Evolutionary conservation across 164 flowering plant species (phyloP), one percentile per base, ranked within the genome.

Genomic region (Santalum album): DNA sequence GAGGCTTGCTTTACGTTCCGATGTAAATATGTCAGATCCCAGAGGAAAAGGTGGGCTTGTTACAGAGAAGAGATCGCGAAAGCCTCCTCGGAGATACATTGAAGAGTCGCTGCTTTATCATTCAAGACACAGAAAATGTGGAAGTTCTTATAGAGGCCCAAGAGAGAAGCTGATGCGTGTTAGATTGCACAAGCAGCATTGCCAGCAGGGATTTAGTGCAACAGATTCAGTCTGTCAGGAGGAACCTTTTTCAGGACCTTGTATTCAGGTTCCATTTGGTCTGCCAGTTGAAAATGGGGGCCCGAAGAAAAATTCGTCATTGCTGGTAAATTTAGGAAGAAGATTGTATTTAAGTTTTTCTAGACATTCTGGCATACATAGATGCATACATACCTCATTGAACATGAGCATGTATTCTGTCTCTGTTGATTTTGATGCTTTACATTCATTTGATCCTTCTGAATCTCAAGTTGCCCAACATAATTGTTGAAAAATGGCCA

Each of bases 1-100:
- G 26, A 45, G 38, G 35, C 26, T 53, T 48, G 32, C 29, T 53
- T 38, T 25, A 20, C n/a, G 38, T 20, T 60, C 63, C 35, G 54
- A 25, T 56, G 73, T 16, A 42, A 60, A 34, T 35, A 21, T 21
- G 1, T 42, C 21, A 38, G 64, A 64, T 53, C 36, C 29, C 22
- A 75, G 40, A 48, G 69, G 64, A 26, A 52, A 55, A 48, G 60
- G 53, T 46, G 53, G 27, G 1, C 29, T 35, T 60, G 25, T 47
- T 34, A 58, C 57, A 23, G 75, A 71, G 47, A 83, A 77, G 69
- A 73, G 94, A 67, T 23, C 59, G 58, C 83, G 89, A 15, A 85
- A 70, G 65, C 90, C 87, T 64, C 76, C 90, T 17, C 64, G 60
- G 55, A 77, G 90, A 63, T 90, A 71, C 66, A 74, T 81, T 56